Base-by-base conservation (phyloP, 1,284 basidiomycete species). In the Pseudozyma sp. region DNA sequence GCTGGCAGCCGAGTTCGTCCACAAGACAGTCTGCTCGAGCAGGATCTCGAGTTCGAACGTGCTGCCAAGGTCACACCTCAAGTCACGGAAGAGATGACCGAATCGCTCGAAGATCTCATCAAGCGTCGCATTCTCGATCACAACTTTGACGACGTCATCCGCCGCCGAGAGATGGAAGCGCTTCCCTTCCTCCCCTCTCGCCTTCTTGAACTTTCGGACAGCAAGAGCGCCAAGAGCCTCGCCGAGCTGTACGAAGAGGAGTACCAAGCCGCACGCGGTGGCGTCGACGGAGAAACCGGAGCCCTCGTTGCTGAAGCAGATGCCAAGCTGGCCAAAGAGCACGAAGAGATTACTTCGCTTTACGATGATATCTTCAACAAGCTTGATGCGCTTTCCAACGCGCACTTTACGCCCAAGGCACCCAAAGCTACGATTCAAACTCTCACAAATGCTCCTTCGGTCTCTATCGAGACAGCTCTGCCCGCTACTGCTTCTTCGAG, bases 231-330 rank as follows among this genome's bases (percentile, higher is more conserved):
- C 59, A 92, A 95, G 85, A 95, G 93, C 0, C 89, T 99, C 39
- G 95, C 95, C 8, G 93, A 99, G 86, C 93, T 98, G 65, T 99
- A 99, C 86, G 97, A 97, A 85, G 92, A 93, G 72, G 95, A 97
- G 74, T 99, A 92, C 86, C 88, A 91, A 52, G 90, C 90, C 1
- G 89, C 89, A 86, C n/a, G 89, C 87, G 58, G 65, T 47, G 63
- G 45, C 31, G 25, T 31, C 25, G 66, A 69, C 19, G 61, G 67
- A 64, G 86, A 85, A 21, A 85, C 82, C 1, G 86, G 88, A 18
- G 85, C 87, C 0, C 84, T 86, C 11, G 86, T 87, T 3, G 92
- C 95, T 75, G 92, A 94, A 77, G 89, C 93, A 1, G 95, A 99
- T 78, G 93, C 91, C 25, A 95, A 94, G 85, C 88, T 99, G 34